These are phyloP conservation scores for Hypseocharis bilobata DNA, from an alignment of 441 rosid genomes.

Conservation along the genomic window DNA sequence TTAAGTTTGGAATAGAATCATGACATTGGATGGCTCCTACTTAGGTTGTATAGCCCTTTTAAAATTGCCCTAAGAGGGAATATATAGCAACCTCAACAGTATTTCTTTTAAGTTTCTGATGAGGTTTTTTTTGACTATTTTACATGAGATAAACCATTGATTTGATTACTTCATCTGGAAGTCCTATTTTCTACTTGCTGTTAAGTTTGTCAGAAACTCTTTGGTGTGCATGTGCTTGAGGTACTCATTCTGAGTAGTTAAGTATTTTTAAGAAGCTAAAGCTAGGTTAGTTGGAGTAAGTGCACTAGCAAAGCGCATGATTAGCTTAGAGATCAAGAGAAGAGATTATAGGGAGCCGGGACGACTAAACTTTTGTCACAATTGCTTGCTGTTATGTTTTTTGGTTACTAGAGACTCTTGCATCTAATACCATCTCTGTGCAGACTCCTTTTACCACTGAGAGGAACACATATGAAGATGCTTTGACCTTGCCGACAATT, in stretches of 20 bases:
- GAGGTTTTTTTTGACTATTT: too few relatives aligned
- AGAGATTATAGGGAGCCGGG: background rate
- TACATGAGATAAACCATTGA: background rate
- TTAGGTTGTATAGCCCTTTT: background rate
- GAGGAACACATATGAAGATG: too few relatives aligned
- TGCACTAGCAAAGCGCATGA: background rate
- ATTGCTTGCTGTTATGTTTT: too few relatives aligned
- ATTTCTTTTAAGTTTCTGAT: too few relatives aligned
- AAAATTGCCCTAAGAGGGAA: background rate
- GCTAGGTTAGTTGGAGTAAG: background rate
- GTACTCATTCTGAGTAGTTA: too few relatives aligned
- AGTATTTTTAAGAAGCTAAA: too few relatives aligned
- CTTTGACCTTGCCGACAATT: too few relatives aligned
- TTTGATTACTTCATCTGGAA: background rate
- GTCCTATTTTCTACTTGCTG: background rate
- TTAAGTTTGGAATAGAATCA: background rate
- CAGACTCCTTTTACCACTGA: too few relatives aligned
- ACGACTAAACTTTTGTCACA: background rate
- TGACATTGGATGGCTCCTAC: background rate
- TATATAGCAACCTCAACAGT: too few relatives aligned
- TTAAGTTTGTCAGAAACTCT: background rate
- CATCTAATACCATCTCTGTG: too few relatives aligned
- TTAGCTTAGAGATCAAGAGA: background rate
- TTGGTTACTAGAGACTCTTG: too few relatives aligned
- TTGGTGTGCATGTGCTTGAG: too few relatives aligned